These are phyloP conservation scores for Saksenaea oblongispora DNA, from an alignment of 371 early-diverging fungal species.

Conservation along the genomic window DNA sequence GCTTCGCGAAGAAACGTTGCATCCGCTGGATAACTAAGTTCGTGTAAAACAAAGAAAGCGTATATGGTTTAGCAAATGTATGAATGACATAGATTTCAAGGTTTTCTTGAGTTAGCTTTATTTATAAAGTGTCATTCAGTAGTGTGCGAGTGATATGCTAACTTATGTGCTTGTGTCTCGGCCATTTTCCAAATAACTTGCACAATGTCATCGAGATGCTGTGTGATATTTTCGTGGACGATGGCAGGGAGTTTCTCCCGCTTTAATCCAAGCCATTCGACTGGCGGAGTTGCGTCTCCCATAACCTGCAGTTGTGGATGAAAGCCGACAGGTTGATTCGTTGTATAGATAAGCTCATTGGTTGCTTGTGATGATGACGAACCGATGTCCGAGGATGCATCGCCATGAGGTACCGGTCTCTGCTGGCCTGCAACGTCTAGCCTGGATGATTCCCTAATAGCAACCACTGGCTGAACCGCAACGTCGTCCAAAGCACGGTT, in stretches of 20 bases:
- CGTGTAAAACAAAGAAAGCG: too few relatives aligned
- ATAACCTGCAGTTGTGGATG: constrained; percentile 56
- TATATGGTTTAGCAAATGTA: too few relatives aligned
- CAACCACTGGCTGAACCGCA: neutral
- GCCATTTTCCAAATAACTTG: constrained; percentile 21
- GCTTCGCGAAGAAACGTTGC: too few relatives aligned
- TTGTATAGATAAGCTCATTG: constrained; percentile 26
- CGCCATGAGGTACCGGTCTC: neutral
- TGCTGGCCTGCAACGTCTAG: constrained; percentile 7
- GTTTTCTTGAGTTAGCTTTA: neutral
- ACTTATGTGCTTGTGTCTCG: constrained; percentile 9
- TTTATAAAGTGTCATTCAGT: neutral
- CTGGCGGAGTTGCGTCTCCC: constrained; percentile 67
- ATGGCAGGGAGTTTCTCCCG: constrained; percentile 55
- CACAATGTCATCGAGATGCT: constrained; percentile 42
- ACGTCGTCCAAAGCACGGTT: constrained; percentile 27
- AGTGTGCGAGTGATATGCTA: neutral
- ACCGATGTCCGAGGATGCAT: neutral
- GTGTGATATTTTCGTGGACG: constrained; percentile 51
- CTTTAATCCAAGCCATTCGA: constrained; percentile 63
- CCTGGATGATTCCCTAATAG: neutral
- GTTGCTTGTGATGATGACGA: neutral
- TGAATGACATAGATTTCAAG: neutral
- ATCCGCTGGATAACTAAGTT: too few relatives aligned
- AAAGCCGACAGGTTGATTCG: constrained; percentile 45